Conservation (phyloP, 805 yeast species). For the Candida nemodendra region DNA sequence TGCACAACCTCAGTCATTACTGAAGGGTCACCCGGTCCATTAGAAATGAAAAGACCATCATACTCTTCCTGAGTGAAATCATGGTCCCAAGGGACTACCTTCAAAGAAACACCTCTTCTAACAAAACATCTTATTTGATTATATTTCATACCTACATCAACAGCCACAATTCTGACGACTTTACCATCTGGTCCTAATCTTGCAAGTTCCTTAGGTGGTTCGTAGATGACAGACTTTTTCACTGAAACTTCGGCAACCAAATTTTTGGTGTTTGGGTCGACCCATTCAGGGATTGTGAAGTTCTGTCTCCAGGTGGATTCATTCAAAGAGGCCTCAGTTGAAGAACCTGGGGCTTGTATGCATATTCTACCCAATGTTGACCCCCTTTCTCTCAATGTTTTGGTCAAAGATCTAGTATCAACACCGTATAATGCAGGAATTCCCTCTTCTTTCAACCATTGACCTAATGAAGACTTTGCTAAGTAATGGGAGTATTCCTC, state of each 20-base stretch:
- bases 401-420: conserved; percentile 93
- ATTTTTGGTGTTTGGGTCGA: conserved; percentile 87
- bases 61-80: conserved; percentile 77
- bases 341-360: conserved; percentile 45
- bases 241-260: conserved; percentile 89
- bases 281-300: conserved; percentile 83
- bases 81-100: conserved; percentile 94
- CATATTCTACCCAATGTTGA: conserved; percentile 89
- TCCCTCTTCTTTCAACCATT: conserved; percentile 89
- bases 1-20: conserved; percentile 69
- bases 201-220: conserved; percentile 58
- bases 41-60: conserved; percentile 94
- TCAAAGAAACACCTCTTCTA: conserved; percentile 91
- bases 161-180: conserved; percentile 76
- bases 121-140: conserved; percentile 97
- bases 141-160: conserved; percentile 97
- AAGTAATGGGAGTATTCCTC: conserved; percentile 93
- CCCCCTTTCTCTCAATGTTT: conserved; percentile 88
- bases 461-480: conserved; percentile 88
- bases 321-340: conserved; percentile 34
- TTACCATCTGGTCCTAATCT: conserved; percentile 69
- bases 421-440: conserved; percentile 97
- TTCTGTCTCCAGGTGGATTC: conserved; percentile 52
- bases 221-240: conserved; percentile 70
- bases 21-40: conserved; percentile 99